Base-by-base conservation (phyloP, 192 early-diverging fungal genomes). In the Oehlia diaphana region DNA sequence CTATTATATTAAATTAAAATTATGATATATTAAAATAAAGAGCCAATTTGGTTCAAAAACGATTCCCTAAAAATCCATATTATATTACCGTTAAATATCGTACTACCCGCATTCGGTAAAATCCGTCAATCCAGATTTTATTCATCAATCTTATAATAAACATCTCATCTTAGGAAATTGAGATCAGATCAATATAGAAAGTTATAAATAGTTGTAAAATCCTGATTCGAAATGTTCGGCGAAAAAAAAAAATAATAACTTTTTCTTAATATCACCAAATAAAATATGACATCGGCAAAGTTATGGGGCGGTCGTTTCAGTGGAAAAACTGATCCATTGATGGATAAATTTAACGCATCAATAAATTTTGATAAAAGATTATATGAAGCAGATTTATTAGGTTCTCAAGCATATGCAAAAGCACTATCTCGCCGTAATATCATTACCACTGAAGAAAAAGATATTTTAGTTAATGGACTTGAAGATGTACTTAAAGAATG, bases 301-400 rank as follows among this genome's bases (percentile, higher is more conserved):
- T 89, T 96, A 63, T 96, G 93, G 94, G 95, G 95, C 50, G 95
- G 95, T 26, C 92, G 95, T 67, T 96, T 96, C 86, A 91, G 94
- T 6, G 97, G 95, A 62, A 92, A 90, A 62, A 94, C 90, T 63
- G 98, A 99, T 87, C 97, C 98, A 21, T 83, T 98, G 12, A 99
- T 99, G 98, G 94, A 97, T 72, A 89, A 88, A 63, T 98, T 99
- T 88, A 99, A 99, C 83, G 95, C 92, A 78, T 98, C 96, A 2
- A 94, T 99, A 72, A 87, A 90, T 74, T 99, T 97, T 86, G 98
- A 99, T 83, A 90, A 90, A 23, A 95, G 95, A 10, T 96, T 99
- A 94, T 93, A 91, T 84, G 88, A 91, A 37, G 98, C 94, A 49
- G 98, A 99, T 81, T 89, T 95, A 79, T 80, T 84, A 63, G 98